Percentiles rank a stretch among this genome's conserved stretches.
phyloP scores from a whole-genome alignment of 176 grass and related monocot genomes.

The Ensete ventricosum region DNA sequence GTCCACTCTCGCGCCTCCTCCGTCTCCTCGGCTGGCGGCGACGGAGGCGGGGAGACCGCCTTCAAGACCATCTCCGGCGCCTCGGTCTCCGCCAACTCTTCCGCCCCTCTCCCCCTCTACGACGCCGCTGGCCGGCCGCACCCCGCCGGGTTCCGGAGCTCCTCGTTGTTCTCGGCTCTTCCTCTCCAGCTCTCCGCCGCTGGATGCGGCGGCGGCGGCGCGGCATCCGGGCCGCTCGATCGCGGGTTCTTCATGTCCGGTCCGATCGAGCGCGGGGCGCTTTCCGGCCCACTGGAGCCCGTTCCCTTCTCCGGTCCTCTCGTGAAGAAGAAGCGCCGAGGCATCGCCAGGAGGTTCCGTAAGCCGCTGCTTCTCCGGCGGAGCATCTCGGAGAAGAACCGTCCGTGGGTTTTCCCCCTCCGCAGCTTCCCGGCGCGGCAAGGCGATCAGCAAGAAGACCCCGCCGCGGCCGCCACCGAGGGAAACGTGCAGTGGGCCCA shows the following conservation, averaged over 20 bases:
- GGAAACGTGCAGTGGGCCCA: constrained; percentile 88
- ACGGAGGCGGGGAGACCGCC: constrained; percentile 3
- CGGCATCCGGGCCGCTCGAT: constrained; percentile 70
- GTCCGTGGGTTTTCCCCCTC: constrained; percentile 50
- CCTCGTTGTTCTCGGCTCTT: constrained; percentile 53
- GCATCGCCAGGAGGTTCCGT: constrained; percentile 47
- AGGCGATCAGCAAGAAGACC: not conserved
- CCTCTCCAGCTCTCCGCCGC: constrained; percentile 48
- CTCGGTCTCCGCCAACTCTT: constrained; percentile 53
- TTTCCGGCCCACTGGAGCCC: constrained; percentile 39
- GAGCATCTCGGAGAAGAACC: constrained; percentile 16
- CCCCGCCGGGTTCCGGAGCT: constrained; percentile 44
- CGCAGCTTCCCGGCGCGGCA: constrained; percentile 16
- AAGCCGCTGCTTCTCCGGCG: constrained; percentile 34
- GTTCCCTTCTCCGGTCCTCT: constrained; percentile 74
- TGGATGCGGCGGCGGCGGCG: not conserved
- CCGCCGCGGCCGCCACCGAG: not conserved
- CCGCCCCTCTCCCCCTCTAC: constrained; percentile 30
- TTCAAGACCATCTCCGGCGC: constrained; percentile 54
- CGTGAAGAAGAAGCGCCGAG: constrained; percentile 29
- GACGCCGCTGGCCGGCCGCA: constrained; percentile 17
- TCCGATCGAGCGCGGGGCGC: not conserved
- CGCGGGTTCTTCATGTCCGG: constrained; percentile 52
- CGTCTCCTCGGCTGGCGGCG: constrained; percentile 23
- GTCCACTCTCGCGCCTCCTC: constrained; percentile 45